Percentiles rank a stretch among this genome's conserved stretches.
Conservation (phyloP, 345 rosid genomes). For the Salix dunnii region DNA sequence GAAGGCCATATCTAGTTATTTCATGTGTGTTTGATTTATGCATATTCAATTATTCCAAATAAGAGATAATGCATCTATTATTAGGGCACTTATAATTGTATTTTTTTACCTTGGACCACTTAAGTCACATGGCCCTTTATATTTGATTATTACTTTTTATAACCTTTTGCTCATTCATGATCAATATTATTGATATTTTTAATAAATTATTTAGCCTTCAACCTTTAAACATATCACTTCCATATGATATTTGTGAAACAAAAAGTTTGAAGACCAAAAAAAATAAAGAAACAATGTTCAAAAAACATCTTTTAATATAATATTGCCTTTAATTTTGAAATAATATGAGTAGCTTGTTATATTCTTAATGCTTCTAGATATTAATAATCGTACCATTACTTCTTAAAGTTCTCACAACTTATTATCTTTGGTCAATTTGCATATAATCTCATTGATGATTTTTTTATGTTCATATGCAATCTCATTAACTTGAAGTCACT, state of each 20-base stretch:
- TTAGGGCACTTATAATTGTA: constrained; percentile 20
- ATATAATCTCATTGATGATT: constrained; percentile 72
- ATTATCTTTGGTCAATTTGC: constrained; percentile 32
- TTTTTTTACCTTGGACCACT: constrained; percentile 23
- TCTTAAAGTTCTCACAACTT: constrained; percentile 1
- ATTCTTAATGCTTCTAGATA: not conserved
- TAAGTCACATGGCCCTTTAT: constrained; percentile 19
- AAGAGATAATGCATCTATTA: not conserved
- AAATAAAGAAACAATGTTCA: too few species aligned
- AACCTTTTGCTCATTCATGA: constrained; percentile 2
- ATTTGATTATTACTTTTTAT: constrained; percentile 14
- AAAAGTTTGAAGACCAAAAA: too few species aligned
- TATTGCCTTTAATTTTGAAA: not conserved
- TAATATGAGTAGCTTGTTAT: not conserved
- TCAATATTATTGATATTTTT: not conserved
- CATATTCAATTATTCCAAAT: constrained; percentile 16
- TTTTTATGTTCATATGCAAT: constrained; percentile 71
- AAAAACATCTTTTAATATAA: too few species aligned
- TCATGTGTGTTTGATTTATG: constrained; percentile 1
- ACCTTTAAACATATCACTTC: not conserved
- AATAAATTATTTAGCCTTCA: not conserved
- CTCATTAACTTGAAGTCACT: constrained; percentile 72
- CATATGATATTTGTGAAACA: too few species aligned
- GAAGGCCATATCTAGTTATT: too few species aligned
- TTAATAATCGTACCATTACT: constrained; percentile 1